phyloP scores from a whole-genome alignment of 2,329 filamentous ascomycete species.

The Trematosphaeria pertusa region DNA sequence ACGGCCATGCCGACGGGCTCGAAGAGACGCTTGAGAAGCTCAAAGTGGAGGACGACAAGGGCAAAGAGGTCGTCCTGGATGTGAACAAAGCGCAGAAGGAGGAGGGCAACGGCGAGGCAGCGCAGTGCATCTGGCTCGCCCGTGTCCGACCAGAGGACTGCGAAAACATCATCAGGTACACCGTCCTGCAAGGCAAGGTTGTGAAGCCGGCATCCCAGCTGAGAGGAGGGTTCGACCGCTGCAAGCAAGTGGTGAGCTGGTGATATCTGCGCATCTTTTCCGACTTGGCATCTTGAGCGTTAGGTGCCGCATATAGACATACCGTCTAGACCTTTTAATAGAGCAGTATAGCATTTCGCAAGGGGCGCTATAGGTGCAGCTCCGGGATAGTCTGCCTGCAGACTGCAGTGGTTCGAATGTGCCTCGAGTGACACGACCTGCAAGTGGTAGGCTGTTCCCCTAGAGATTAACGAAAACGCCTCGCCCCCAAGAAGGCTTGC shows the following conservation, averaged over 20 bases:
- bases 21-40: slow-evolving; percentile 45
- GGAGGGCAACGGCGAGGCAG: slow-evolving; percentile 59
- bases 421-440: too few relatives aligned
- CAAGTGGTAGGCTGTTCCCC: too few relatives aligned
- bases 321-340: too few relatives aligned
- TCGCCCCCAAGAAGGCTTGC: too few relatives aligned
- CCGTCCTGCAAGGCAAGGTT: slow-evolving; percentile 90
- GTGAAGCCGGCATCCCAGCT: slow-evolving; percentile 88
- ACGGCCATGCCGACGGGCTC: slow-evolving; percentile 32
- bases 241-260: slow-evolving; percentile 85
- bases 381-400: too few relatives aligned
- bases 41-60: slow-evolving; percentile 49
- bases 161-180: slow-evolving; percentile 89
- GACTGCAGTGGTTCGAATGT: too few relatives aligned
- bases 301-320: too few relatives aligned
- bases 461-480: too few relatives aligned
- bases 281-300: too few relatives aligned
- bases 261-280: too few relatives aligned
- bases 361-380: too few relatives aligned
- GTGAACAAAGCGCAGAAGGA: slow-evolving; percentile 46
- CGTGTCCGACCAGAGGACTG: slow-evolving; percentile 86
- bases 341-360: too few relatives aligned
- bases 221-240: slow-evolving; percentile 87
- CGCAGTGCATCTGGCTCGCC: slow-evolving; percentile 92
- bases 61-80: slow-evolving; percentile 41